These are phyloP conservation scores for Manihot esculenta DNA, from an alignment of 441 rosid species.

Conservation along the genomic window DNA sequence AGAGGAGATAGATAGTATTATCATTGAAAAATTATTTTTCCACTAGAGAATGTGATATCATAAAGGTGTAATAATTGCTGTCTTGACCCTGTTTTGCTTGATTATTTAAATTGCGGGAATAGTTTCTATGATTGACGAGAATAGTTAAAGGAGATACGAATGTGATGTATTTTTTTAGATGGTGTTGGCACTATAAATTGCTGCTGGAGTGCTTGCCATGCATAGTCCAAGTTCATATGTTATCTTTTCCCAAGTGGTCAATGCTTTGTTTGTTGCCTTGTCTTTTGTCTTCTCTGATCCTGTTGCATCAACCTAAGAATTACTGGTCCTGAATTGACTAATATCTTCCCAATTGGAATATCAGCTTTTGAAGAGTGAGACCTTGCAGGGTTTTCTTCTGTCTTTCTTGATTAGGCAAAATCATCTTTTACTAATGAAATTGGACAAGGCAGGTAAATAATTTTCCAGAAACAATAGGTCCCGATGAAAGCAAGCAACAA, in stretches of 20 bases:
- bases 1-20: background rate
- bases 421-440: background rate
- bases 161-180: background rate
- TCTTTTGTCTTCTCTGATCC: background rate
- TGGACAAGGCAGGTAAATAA: background rate
- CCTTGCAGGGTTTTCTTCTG: background rate
- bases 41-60: background rate
- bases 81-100: background rate
- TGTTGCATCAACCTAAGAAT: background rate
- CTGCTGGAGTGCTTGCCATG: background rate
- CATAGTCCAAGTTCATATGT: too few relatives aligned
- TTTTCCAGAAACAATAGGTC: background rate
- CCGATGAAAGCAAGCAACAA: conserved; percentile 5
- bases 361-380: background rate
- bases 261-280: background rate
- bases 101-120: background rate
- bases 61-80: conserved; percentile 5
- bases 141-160: background rate
- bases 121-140: background rate
- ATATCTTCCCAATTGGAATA: background rate
- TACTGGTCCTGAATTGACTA: background rate
- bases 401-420: background rate
- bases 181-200: conserved; percentile 2
- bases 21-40: conserved; percentile 7
- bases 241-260: background rate